Conservation (phyloP, 2,329 filamentous ascomycete genomes). For the Macrophomina pseudophaseolina region DNA sequence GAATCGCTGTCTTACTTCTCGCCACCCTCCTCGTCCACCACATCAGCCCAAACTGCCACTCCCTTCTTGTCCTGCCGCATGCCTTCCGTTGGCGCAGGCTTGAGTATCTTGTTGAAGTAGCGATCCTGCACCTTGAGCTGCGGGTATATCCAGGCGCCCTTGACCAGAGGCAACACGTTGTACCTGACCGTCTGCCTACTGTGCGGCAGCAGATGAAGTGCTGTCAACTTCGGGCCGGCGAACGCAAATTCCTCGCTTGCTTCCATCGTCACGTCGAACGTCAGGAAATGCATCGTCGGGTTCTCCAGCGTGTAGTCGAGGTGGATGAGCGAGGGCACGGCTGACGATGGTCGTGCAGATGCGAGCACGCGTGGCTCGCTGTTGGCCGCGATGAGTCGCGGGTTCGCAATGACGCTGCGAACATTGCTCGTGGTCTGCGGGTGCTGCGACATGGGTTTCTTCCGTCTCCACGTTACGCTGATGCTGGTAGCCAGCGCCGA, state of each 20-base stretch:
- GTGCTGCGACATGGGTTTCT: slow-evolving; percentile 33
- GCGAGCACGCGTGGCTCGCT: slow-evolving; percentile 84
- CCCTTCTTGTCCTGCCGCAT: slow-evolving; percentile 62
- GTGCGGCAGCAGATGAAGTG: slow-evolving; percentile 80
- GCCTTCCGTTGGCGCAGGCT: slow-evolving; percentile 78
- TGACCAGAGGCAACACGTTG: slow-evolving; percentile 69
- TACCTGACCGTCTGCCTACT: slow-evolving; percentile 77
- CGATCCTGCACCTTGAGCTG: slow-evolving; percentile 80
- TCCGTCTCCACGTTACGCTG: slow-evolving; percentile 76
- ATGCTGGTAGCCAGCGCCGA: slow-evolving; percentile 77
- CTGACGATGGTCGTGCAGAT: slow-evolving; percentile 46
- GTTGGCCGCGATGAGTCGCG: slow-evolving; percentile 78
- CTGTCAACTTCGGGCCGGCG: slow-evolving; percentile 81
- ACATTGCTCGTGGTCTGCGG: slow-evolving; percentile 38
- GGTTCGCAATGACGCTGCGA: slow-evolving; percentile 69
- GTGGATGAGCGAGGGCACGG: slow-evolving; percentile 37
- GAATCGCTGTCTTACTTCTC: neutral
- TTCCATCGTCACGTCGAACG: slow-evolving; percentile 91
- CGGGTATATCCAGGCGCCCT: slow-evolving; percentile 72
- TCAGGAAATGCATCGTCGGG: slow-evolving; percentile 90
- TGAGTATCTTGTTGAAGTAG: slow-evolving; percentile 90
- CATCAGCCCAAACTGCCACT: slow-evolving; percentile 42
- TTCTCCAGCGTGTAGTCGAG: slow-evolving; percentile 82
- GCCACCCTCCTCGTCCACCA: slow-evolving; percentile 31
- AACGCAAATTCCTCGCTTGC: slow-evolving; percentile 92